Percentiles rank a stretch among this genome's conserved stretches.
These are phyloP conservation scores for Areca catechu DNA, from an alignment of 176 grass and related monocot genomes.

Conservation along the genomic window DNA sequence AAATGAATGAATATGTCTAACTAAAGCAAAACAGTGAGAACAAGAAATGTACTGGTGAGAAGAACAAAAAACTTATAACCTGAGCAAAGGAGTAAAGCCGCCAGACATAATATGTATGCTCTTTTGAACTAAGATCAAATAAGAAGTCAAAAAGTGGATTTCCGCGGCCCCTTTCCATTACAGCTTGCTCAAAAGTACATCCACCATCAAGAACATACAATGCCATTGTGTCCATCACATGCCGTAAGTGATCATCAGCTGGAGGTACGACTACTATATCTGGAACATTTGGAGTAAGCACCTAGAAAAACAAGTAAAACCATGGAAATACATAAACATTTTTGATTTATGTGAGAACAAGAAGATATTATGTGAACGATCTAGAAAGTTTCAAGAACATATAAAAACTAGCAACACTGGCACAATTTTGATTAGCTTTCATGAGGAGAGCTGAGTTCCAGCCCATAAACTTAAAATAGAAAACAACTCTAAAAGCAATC, in stretches of 20 bases:
- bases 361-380: too few species aligned
- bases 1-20: too few species aligned
- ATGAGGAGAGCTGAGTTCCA: too few species aligned
- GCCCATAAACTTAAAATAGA: too few species aligned
- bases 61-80: conserved; percentile 33
- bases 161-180: conserved; percentile 90
- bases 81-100: conserved; percentile 98
- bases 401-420: too few species aligned
- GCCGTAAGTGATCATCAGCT: conserved; percentile 54
- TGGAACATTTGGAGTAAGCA: conserved; percentile 91
- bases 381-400: too few species aligned
- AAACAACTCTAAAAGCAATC: too few species aligned
- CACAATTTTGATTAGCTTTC: too few species aligned
- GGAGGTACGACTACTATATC: conserved; percentile 78
- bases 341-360: neutral
- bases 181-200: conserved; percentile 97
- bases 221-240: conserved; percentile 95
- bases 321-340: conserved; percentile 1
- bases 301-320: conserved; percentile 45
- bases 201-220: conserved; percentile 94
- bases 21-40: too few species aligned
- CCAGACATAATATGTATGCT: conserved; percentile 96
- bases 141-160: conserved; percentile 83
- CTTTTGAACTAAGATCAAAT: conserved; percentile 87
- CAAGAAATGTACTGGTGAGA: too few species aligned